Evolutionary conservation across 1,139 yeast species (phyloP).

Genomic region (Taphrina deformans): DNA sequence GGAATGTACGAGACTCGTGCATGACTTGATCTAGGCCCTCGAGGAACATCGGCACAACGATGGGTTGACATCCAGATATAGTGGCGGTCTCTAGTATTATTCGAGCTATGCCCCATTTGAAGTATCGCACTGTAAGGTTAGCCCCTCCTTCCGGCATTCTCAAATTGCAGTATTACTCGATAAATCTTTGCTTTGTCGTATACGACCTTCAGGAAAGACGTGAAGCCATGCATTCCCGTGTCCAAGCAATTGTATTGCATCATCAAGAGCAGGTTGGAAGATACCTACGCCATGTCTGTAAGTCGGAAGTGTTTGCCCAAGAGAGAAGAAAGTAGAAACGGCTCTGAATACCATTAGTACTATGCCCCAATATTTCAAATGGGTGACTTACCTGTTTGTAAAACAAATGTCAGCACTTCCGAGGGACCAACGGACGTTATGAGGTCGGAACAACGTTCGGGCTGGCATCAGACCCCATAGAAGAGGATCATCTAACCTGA

Average conservation of each 20-base stretch:
- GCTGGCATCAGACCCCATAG: conserved; percentile 84
- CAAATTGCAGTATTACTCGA: conserved; percentile 2
- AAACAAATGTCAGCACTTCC: conserved; percentile 94
- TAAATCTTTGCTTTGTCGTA: conserved; percentile 72
- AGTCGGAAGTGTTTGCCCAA: conserved; percentile 85
- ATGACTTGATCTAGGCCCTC: conserved; percentile 84
- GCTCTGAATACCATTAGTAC: too few relatives aligned
- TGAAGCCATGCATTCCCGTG: conserved; percentile 70
- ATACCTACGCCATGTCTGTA: conserved; percentile 90
- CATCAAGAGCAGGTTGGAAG: conserved; percentile 86
- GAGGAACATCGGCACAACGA: conserved; percentile 83
- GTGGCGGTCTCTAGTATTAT: conserved; percentile 61
- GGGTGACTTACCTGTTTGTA: conserved; percentile 53
- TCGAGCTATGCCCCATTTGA: conserved; percentile 93
- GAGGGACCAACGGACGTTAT: conserved; percentile 84
- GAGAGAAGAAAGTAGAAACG: conserved; percentile 59
- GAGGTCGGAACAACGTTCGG: conserved; percentile 62
- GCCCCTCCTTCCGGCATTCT: neutral
- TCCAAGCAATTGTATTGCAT: conserved; percentile 78
- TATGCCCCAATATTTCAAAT: too few relatives aligned
- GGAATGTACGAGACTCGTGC: conserved; percentile 61
- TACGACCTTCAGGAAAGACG: conserved; percentile 93
- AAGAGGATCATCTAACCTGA: conserved; percentile 78
- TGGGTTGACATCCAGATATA: conserved; percentile 54
- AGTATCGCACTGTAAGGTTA: conserved; percentile 73